A percentile compares a stretch with the other conserved stretches of the same genome.
Conservation (phyloP, 1,284 basidiomycete genomes). For the Thecaphora frezii region DNA sequence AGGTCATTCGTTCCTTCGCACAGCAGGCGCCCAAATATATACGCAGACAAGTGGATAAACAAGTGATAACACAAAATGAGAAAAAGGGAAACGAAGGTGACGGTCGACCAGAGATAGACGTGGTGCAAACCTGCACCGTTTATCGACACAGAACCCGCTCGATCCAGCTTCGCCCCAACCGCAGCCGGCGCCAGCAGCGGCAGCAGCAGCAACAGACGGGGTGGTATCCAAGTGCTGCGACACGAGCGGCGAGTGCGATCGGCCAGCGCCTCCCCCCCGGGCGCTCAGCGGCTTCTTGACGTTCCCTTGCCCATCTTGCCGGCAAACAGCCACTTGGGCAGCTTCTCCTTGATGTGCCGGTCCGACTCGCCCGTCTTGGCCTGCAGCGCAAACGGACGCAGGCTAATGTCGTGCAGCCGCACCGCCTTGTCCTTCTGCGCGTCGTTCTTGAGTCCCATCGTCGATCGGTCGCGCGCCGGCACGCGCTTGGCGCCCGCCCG, state of each 20-base stretch:
- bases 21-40: too few relatives aligned
- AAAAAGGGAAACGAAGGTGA: too few relatives aligned
- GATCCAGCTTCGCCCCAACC: too few relatives aligned
- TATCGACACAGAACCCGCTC: too few relatives aligned
- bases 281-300: slow-evolving; percentile 46
- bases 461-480: slow-evolving; percentile 48
- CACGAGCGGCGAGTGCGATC: not conserved
- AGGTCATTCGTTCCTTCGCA: too few relatives aligned
- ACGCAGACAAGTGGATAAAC: too few relatives aligned
- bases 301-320: slow-evolving; percentile 57
- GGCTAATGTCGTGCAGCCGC: slow-evolving; percentile 42
- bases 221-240: too few relatives aligned
- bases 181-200: too few relatives aligned
- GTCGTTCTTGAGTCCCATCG: slow-evolving; percentile 45
- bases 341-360: slow-evolving; percentile 53
- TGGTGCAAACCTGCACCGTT: too few relatives aligned
- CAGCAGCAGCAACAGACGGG: too few relatives aligned
- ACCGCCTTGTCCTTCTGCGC: slow-evolving; percentile 51
- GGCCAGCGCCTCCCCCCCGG: not conserved
- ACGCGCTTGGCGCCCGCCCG: slow-evolving; percentile 53
- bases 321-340: slow-evolving; percentile 56
- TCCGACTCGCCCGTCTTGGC: slow-evolving; percentile 55
- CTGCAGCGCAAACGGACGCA: slow-evolving; percentile 50
- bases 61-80: too few relatives aligned
- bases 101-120: too few relatives aligned